Base-by-base conservation (phyloP, 2,329 filamentous ascomycete species). In the Pseudogymnoascus sp. region DNA sequence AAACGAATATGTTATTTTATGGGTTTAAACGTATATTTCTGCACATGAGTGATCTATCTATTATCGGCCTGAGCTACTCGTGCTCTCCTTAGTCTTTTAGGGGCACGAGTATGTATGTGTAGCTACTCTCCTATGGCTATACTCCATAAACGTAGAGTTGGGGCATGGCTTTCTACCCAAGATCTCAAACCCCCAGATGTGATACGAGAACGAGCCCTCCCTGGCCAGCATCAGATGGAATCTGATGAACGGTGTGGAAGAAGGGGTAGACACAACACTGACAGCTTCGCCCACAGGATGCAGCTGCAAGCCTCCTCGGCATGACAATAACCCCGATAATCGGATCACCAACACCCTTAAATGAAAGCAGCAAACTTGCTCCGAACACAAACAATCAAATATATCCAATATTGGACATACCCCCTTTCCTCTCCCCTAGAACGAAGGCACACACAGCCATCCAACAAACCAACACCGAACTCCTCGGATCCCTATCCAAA, bases 1-100 rank as follows among this genome's bases (percentile, higher is more conserved):
- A 56, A 56, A 56, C 29, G 50, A 19, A 56, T 31, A 31, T 56
- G 50, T 56, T 56, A 33, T 56, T 56, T 56, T 33, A 56, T 35
- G 50, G 46, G 1, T 33, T 56, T 1, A 56, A 56, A 56, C 50
- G n/a, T 26, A 26, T 56, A 33, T 56, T n/a, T 33, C 33, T 33
- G 29, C 29, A 35, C 26, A 56, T 2, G 10, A 33, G 10, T 7
- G 33, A 19, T 56, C 17, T 33, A 15, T 21, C 29, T 56, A 15
- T 56, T 2, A 56, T 21, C n/a, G n/a, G 11, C 1, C n/a, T 35
- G 4, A 56, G 29, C 6, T 56, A 26, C 23, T 26, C 23, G 23
- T 26, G 23, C 23, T 5, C 23, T 26, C 23, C 23, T 26, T 5
- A 26, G 23, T 26, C 23, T 26, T 26, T 26, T 2, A 26, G 23